Conservation (phyloP, 192 early-diverging fungal genomes). For the Umbelopsis ramanniana region DNA sequence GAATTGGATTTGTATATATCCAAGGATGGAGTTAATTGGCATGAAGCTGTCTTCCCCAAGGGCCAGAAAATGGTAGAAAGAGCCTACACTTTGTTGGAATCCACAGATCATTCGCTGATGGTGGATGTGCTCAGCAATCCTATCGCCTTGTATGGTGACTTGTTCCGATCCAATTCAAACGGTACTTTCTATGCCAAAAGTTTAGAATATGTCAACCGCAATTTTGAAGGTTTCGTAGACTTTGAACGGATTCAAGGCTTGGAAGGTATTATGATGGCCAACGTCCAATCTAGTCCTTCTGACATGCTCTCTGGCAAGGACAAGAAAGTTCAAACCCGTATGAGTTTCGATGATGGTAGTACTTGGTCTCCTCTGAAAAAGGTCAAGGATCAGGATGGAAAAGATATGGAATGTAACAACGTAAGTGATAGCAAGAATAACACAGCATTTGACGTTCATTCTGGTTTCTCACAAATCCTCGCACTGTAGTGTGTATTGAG, state of each 20-base stretch:
- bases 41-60: slow-evolving; percentile 53
- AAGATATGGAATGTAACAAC: slow-evolving; percentile 33
- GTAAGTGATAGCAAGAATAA: neutral
- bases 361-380: slow-evolving; percentile 70
- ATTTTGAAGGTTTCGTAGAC: slow-evolving; percentile 77
- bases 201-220: slow-evolving; percentile 83
- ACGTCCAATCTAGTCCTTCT: slow-evolving; percentile 82
- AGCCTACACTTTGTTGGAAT: slow-evolving; percentile 88
- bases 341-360: slow-evolving; percentile 88
- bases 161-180: slow-evolving; percentile 88
- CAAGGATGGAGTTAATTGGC: slow-evolving; percentile 44
- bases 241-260: slow-evolving; percentile 87
- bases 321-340: slow-evolving; percentile 70
- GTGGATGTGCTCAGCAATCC: slow-evolving; percentile 70
- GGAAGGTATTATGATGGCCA: slow-evolving; percentile 84
- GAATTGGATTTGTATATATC: slow-evolving; percentile 40
- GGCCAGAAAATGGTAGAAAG: slow-evolving; percentile 54
- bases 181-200: slow-evolving; percentile 85
- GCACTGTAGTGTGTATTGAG: slow-evolving; percentile 73
- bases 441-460: neutral
- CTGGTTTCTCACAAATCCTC: neutral
- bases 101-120: slow-evolving; percentile 70
- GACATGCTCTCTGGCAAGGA: slow-evolving; percentile 46
- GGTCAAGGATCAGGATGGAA: slow-evolving; percentile 29
- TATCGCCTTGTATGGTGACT: slow-evolving; percentile 58